Evolutionary conservation across 2,329 filamentous ascomycete genomes (phyloP), one percentile per base, ranked within the genome.

Genomic region (Fusarium tupiense): DNA sequence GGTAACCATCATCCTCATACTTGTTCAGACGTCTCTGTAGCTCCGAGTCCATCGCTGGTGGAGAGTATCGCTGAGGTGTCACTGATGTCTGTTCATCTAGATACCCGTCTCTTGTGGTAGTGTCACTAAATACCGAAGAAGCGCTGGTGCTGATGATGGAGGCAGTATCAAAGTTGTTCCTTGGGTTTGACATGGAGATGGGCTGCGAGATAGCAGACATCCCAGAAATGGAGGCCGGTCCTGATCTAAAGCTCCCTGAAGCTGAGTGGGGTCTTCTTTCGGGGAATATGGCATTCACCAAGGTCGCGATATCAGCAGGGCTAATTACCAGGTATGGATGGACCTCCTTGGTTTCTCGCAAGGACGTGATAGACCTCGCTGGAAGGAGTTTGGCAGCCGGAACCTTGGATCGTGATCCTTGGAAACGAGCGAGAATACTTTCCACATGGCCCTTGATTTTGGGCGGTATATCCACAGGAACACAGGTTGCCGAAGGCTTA

Each of bases 211-310:
- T 91, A 77, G 80, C 89, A 83, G 85, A 95, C 82, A 88, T 93
- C 80, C 87, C 95, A 78, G 85, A 94, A 79, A 87, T 89, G 71
- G 87, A 94, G 82, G 85, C 94, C 56, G 87, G 92, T 79, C 86
- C 93, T 77, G 87, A 95, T 83, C 85, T 88, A 82, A 89, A 87
- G 80, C 84, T 92, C 82, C 85, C 90, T 72, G 85, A 92, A 64
- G 85, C 86, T 3, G 92, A 94, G 41, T 87, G 86, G 4, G 92
- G 91, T 46, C 92, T 86, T 61, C 88, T 88, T 77, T 94, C 92
- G 2, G 95, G 95, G 79, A 95, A 97, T 20, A 98, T 88, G 17
- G 93, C 92, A 81, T 96, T 94, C 72, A 97, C 89, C 77, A 97
- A 84, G 6, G 94, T 95, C 41, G 93, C 86, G 74, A 97, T 85